These are phyloP conservation scores for Euclidium syriacum DNA, from an alignment of 345 rosid species.

Conservation along the genomic window DNA sequence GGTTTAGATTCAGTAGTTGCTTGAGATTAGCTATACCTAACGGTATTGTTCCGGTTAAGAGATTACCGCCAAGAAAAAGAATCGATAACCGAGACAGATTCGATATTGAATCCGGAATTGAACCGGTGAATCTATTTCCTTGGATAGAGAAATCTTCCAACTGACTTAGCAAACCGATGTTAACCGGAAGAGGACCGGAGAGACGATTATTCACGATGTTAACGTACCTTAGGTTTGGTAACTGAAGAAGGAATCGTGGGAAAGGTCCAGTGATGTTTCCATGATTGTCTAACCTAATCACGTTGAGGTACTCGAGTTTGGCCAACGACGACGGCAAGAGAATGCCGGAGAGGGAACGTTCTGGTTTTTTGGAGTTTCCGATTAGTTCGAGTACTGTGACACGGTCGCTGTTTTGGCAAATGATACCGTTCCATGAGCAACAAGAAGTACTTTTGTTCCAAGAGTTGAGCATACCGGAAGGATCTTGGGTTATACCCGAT, in stretches of 20 bases:
- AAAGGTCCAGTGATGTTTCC: constrained; percentile 57
- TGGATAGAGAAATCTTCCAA: constrained; percentile 36
- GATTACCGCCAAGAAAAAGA: constrained; percentile 48
- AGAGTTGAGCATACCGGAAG: constrained; percentile 49
- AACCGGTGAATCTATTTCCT: constrained; percentile 60
- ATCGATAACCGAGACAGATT: constrained; percentile 39
- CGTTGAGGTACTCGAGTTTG: constrained; percentile 43
- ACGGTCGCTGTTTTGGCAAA: constrained; percentile 38
- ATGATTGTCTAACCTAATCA: constrained; percentile 41
- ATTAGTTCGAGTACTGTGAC: constrained; percentile 37
- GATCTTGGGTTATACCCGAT: constrained; percentile 62
- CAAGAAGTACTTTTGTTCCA: constrained; percentile 79
- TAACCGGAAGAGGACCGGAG: constrained; percentile 51
- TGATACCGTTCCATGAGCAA: constrained; percentile 52
- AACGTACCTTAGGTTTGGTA: constrained; percentile 45
- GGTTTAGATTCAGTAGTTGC: constrained; percentile 26
- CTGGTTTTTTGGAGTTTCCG: constrained; percentile 35
- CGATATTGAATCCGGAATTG: constrained; percentile 54
- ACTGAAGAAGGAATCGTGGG: constrained; percentile 44
- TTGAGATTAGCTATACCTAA: constrained; percentile 39
- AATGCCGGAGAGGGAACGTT: constrained; percentile 47
- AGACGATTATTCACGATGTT: constrained; percentile 61
- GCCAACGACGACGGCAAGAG: constrained; percentile 53
- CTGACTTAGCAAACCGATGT: constrained; percentile 41
- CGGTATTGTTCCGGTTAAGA: constrained; percentile 53